These are phyloP conservation scores for Fraxinus floribunda DNA, from an alignment of 305 asterid species.

Conservation along the genomic window DNA sequence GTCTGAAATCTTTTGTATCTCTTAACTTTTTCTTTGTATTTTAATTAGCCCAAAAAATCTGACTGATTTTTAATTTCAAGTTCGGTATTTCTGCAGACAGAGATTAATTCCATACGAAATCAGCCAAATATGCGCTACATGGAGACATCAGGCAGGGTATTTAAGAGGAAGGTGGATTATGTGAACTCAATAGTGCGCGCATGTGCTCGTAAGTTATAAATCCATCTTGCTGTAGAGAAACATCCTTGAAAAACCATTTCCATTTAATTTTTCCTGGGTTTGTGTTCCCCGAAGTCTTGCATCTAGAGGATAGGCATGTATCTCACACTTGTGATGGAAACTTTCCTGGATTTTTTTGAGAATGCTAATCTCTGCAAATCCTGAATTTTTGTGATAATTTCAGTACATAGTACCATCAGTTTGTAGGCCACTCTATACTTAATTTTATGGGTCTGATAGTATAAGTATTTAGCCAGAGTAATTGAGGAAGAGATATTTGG, in stretches of 20 bases:
- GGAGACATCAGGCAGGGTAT: constrained; percentile 73
- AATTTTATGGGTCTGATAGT: constrained; percentile 17
- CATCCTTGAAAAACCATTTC: neutral
- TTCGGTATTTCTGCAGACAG: constrained; percentile 59
- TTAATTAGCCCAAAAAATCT: neutral
- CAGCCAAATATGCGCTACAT: constrained; percentile 78
- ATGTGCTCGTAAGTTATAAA: constrained; percentile 91
- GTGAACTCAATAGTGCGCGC: constrained; percentile 78
- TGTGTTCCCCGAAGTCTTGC: constrained; percentile 6
- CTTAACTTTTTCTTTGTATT: constrained; percentile 10
- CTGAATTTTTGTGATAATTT: constrained; percentile 13
- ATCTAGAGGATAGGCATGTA: neutral
- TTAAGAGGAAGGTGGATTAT: constrained; percentile 76
- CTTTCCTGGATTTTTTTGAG: constrained; percentile 1
- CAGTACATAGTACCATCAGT: neutral
- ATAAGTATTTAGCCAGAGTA: constrained; percentile 76
- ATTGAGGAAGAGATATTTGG: constrained; percentile 97
- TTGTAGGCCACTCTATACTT: constrained; percentile 1
- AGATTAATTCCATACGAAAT: constrained; percentile 75
- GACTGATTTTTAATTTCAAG: constrained; percentile 19
- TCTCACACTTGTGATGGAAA: neutral
- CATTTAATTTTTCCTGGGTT: neutral
- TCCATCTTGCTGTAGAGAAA: constrained; percentile 6
- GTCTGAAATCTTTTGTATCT: neutral
- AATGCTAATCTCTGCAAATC: constrained; percentile 7